Base-by-base conservation (phyloP, 345 rosid species). In the Melaleuca alternifolia region DNA sequence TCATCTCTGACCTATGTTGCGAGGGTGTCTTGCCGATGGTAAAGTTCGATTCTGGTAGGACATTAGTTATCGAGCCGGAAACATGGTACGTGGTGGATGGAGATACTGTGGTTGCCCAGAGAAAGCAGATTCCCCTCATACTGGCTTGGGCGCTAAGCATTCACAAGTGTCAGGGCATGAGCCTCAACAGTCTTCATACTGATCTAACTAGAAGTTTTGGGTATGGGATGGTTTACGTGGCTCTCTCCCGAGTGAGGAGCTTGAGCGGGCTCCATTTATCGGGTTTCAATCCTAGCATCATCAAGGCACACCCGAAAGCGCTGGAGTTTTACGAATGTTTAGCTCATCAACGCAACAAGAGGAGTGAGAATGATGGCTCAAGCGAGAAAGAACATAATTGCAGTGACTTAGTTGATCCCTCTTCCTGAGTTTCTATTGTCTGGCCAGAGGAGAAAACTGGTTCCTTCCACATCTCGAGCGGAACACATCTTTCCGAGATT, bases 101-200 rank as follows among this genome's bases (percentile, higher is more conserved):
- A 33, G 82, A 62, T 76, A 7, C 50, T 1, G 56, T 87, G 10
- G 90, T 87, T 50, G 88, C 90, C 14, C 50, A 76, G 57, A 83
- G 88, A 46, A 65, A 52, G 85, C 90, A 88, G 86, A 77, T 90
- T 14, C 91, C 90, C 20, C 84, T 88, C 21, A 54, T 85, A 28
- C 37, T 90, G 56, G 89, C 91, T 16, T 90, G 90, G 89, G 90
- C 90, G 79, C 50, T 85, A n/a, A 90, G 90, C 83, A 53, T 88
- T 81, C 91, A 90, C 86, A 90, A 90, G 86, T 85, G 89, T 83
- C 91, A 90, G 54, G 89, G 90, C 16, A 87, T 90, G 91, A 85
- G 87, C 9, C 87, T 88, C 4, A 89, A 88, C 65, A 48, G 84
- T 26, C 86, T 84, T 50, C 89, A 88, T 51, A 87, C 89, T 0